Evolutionary conservation across 2,329 filamentous ascomycete genomes (phyloP).

Genomic region (Exophiala oligosperma): DNA sequence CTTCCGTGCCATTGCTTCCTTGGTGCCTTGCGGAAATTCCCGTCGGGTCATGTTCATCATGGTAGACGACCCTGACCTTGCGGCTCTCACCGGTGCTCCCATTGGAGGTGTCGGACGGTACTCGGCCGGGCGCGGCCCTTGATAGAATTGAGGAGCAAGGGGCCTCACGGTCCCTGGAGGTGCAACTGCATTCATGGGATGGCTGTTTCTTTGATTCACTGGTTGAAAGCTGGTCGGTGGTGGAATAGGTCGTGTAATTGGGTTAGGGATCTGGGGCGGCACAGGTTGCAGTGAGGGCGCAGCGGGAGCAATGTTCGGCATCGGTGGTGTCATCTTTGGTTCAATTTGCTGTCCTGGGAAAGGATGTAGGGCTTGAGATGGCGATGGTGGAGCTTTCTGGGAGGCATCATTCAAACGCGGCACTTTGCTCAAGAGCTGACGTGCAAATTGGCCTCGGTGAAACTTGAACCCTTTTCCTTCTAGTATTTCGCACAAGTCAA

Average conservation of each 20-base stretch:
- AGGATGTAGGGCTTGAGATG: not conserved
- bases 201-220: too few relatives aligned
- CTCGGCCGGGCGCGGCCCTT: not conserved
- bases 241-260: too few relatives aligned
- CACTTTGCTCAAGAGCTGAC: slow-evolving; percentile 43
- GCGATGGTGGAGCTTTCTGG: not conserved
- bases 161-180: too few relatives aligned
- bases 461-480: slow-evolving; percentile 52
- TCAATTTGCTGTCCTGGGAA: not conserved
- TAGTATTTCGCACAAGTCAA: slow-evolving; percentile 54
- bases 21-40: slow-evolving; percentile 39
- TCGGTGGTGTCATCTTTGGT: not conserved
- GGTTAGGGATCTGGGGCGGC: not conserved
- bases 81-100: not conserved
- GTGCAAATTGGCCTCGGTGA: slow-evolving; percentile 55
- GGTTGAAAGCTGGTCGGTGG: not conserved
- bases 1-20: slow-evolving; percentile 58
- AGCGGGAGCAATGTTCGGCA: not conserved
- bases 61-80: not conserved
- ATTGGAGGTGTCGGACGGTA: not conserved
- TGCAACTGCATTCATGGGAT: too few relatives aligned
- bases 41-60: not conserved
- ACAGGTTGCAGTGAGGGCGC: not conserved
- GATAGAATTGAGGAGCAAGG: too few relatives aligned
- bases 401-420: slow-evolving; percentile 29